Conservation (phyloP, 2,329 filamentous ascomycete species). For the Madurella mycetomatis region DNA sequence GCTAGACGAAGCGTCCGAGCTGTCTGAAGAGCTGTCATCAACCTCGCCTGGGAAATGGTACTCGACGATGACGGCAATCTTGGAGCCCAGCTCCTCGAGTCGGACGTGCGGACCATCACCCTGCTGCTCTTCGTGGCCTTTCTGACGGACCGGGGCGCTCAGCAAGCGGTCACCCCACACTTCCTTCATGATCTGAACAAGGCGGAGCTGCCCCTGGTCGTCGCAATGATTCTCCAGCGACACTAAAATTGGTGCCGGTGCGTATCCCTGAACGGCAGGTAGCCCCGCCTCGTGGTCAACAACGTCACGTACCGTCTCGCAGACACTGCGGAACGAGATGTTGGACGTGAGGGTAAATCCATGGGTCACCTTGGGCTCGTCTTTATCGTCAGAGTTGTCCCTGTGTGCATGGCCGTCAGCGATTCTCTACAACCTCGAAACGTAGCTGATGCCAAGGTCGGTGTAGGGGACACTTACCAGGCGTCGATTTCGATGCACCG, state of each 20-base stretch:
- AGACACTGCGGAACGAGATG: slow-evolving; percentile 60
- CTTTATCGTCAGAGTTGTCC: slow-evolving; percentile 56
- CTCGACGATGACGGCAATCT: slow-evolving; percentile 64
- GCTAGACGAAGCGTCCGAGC: slow-evolving; percentile 14
- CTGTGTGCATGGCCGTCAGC: background rate
- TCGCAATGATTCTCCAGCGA: slow-evolving; percentile 66
- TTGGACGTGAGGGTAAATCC: slow-evolving; percentile 65
- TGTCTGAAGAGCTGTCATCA: slow-evolving; percentile 28
- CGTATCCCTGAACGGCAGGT: slow-evolving; percentile 33
- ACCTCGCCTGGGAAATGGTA: slow-evolving; percentile 55
- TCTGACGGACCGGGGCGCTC: slow-evolving; percentile 51
- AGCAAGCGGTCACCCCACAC: slow-evolving; percentile 58
- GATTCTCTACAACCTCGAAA: background rate
- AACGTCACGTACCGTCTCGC: slow-evolving; percentile 60
- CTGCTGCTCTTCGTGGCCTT: slow-evolving; percentile 52
- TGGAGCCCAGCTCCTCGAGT: slow-evolving; percentile 55
- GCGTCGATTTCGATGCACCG: slow-evolving; percentile 71
- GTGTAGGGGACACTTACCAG: slow-evolving; percentile 35
- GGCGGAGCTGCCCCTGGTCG: slow-evolving; percentile 53
- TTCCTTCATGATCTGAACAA: slow-evolving; percentile 62
- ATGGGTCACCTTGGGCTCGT: slow-evolving; percentile 67
- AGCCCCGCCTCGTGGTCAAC: slow-evolving; percentile 54
- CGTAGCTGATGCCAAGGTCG: too few species aligned
- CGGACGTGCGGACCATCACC: slow-evolving; percentile 39
- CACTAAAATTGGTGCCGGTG: slow-evolving; percentile 55